Evolutionary conservation across 164 flowering plant genomes (phyloP).

Genomic region (Vitis amurensis): DNA sequence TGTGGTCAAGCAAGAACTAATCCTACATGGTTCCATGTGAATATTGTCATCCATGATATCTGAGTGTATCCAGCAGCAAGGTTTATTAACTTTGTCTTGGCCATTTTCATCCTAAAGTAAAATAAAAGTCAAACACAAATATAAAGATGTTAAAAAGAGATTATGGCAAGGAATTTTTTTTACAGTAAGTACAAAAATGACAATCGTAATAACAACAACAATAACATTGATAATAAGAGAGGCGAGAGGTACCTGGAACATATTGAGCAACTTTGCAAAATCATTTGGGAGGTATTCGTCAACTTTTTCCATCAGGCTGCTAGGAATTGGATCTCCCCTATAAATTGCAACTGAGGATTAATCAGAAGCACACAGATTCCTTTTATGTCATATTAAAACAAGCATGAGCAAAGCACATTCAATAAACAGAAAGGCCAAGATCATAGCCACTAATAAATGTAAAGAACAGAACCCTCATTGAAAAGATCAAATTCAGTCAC

Average conservation of each 20-base stretch:
- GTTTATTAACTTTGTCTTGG: slow-evolving; percentile 22
- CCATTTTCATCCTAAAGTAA: slow-evolving; percentile 40
- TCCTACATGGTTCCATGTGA: slow-evolving; percentile 50
- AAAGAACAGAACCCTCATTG: neutral
- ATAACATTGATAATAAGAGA: neutral
- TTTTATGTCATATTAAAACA: neutral
- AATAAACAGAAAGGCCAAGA: neutral
- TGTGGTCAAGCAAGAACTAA: slow-evolving; percentile 18
- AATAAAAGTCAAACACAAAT: slow-evolving; percentile 5
- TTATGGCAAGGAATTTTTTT: too few relatives aligned
- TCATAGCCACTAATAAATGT: neutral
- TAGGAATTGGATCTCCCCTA: slow-evolving; percentile 93
- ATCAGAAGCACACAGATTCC: too few relatives aligned
- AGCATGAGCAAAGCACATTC: neutral
- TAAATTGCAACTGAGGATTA: slow-evolving; percentile 16
- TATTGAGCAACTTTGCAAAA: slow-evolving; percentile 38
- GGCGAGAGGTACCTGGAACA: slow-evolving; percentile 41
- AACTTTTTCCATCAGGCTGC: slow-evolving; percentile 61
- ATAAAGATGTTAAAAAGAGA: slow-evolving; percentile 10
- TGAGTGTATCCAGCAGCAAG: slow-evolving; percentile 82
- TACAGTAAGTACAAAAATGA: too few relatives aligned
- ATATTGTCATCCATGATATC: slow-evolving; percentile 98
- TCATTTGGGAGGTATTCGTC: slow-evolving; percentile 80
- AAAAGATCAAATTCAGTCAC: neutral
- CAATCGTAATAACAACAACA: too few relatives aligned